These are phyloP conservation scores for Leishmania aethiopica DNA, from an alignment of 208 protist genomes.

Conservation along the genomic window DNA sequence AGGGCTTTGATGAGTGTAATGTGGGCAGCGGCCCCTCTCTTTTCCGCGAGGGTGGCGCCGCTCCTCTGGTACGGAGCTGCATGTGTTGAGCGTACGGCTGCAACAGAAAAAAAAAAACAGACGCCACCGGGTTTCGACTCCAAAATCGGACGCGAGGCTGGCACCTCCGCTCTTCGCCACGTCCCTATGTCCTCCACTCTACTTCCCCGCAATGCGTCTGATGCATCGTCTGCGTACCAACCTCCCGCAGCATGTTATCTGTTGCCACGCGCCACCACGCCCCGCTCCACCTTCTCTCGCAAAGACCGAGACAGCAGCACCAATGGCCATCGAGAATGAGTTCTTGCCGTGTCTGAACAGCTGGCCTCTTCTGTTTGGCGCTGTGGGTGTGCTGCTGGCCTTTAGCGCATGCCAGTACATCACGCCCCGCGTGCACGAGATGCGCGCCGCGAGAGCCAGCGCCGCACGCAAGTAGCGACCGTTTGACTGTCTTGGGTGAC, in stretches of 20 bases:
- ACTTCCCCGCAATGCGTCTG: neutral
- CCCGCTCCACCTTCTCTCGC: neutral
- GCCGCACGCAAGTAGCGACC: neutral
- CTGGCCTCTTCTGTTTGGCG: slow-evolving; percentile 49
- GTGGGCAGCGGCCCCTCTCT: neutral
- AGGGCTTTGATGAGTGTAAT: neutral
- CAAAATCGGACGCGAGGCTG: neutral
- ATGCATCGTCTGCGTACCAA: too few species aligned
- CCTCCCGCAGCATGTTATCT: neutral
- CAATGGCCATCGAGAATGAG: slow-evolving; percentile 43
- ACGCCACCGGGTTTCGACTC: neutral
- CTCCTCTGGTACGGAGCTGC: neutral
- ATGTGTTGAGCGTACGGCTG: neutral
- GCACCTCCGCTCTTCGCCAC: neutral
- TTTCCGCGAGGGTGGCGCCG: neutral
- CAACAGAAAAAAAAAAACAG: neutral
- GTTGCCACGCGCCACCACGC: neutral
- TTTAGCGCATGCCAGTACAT: slow-evolving; percentile 26
- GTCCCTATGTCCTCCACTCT: neutral
- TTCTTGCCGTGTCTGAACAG: slow-evolving; percentile 55
- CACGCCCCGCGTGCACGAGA: slow-evolving; percentile 25
- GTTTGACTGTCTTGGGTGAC: neutral
- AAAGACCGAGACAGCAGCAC: neutral
- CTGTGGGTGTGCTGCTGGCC: slow-evolving; percentile 28
- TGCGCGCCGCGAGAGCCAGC: neutral